These are phyloP conservation scores for Eruca vesicaria DNA, from an alignment of 441 rosid genomes.

Conservation along the genomic window DNA sequence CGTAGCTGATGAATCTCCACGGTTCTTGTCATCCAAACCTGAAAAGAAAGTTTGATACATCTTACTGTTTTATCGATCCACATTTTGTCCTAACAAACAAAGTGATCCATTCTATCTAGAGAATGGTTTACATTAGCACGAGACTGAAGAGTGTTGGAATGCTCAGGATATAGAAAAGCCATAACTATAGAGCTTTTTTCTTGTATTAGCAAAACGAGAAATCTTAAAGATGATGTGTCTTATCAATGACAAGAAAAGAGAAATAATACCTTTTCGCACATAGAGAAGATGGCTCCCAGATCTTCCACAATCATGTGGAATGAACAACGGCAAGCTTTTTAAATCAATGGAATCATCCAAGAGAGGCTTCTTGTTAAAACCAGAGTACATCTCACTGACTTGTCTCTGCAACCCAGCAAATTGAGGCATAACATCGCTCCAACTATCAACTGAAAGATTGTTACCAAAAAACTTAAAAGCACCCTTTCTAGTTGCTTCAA, in stretches of 20 bases:
- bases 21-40: conserved; percentile 11
- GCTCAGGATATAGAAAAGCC: not conserved
- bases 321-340: conserved; percentile 39
- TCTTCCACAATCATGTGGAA: conserved; percentile 44
- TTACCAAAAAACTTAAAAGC: conserved; percentile 32
- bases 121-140: not conserved
- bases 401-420: conserved; percentile 48
- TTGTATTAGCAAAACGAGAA: not conserved
- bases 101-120: not conserved
- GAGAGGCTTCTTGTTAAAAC: conserved; percentile 39
- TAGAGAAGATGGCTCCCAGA: conserved; percentile 41
- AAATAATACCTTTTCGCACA: conserved; percentile 47
- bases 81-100: not conserved
- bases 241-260: not conserved
- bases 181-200: not conserved
- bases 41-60: not conserved
- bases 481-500: conserved; percentile 43
- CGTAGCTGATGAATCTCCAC: conserved; percentile 9
- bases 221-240: not conserved
- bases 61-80: not conserved
- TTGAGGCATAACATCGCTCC: conserved; percentile 44
- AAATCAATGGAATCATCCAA: conserved; percentile 34
- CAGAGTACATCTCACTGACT: conserved; percentile 45
- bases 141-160: not conserved
- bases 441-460: conserved; percentile 37